Base-by-base conservation (phyloP, 2,329 filamentous ascomycete species). In the Chrysoporthe cubensis region DNA sequence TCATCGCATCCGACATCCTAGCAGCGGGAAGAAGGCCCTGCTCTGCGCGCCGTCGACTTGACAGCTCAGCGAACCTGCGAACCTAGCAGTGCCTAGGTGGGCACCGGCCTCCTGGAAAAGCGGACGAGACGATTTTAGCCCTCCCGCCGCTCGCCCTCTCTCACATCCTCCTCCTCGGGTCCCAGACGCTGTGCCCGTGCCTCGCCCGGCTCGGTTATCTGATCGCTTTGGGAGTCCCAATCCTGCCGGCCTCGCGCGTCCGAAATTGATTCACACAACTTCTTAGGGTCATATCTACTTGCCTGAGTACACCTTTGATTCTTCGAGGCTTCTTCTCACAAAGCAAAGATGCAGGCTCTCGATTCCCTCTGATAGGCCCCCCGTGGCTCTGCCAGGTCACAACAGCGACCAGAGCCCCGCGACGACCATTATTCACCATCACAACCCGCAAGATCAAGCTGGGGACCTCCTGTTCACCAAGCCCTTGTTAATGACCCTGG, bases 321-420 rank as follows among this genome's bases (percentile, higher is more conserved):
- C 34, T 14, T 60, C 40, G 62, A 67, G 68, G 32, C 65, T 67
- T 64, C 68, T 69, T 69, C 68, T 69, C 68, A 67, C 65, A 66
- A 59, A 62, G 16, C 44, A 18, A 69, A 69, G 64, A 69, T 69
- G 68, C 68, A 69, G 68, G 60, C 65, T 65, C 65, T 67, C 68
- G 62, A 69, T 21, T 26, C 62, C 68, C 62, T 65, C 26, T 65
- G 58, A 67, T 34, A 62, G 57, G 58, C 50, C 18, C 34, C 21
- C 56, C 62, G 40, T n/a, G 65, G 64, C 67, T 42, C 62, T 44
- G 62, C 40, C 34, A 44, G 57, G 44, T 54, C 54, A 46, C 56
- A 61, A 42, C 59, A 42, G 61, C 42, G 26, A 32, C 48, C 40
- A 32, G 34, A 52, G 11, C 40, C 14, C 52, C 13, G 11, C 37